phyloP scores from a whole-genome alignment of 768 basidiomycete species.

The Fomitopsis serialis region DNA sequence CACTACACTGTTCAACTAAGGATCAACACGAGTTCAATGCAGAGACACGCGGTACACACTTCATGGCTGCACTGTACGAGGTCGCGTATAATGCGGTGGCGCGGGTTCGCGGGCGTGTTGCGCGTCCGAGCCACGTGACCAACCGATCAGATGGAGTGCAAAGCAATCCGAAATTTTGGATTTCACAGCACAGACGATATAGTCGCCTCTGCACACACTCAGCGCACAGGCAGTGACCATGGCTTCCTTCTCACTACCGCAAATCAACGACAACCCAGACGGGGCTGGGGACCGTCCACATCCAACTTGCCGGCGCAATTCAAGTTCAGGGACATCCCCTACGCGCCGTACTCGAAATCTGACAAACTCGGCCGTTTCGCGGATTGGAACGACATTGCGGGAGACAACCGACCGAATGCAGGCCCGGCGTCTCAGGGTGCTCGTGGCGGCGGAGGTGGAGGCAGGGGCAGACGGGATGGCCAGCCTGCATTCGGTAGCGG shows the following conservation, averaged over 20 bases:
- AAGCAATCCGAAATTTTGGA: not conserved
- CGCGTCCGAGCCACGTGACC: not conserved
- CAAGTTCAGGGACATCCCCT: constrained; percentile 98
- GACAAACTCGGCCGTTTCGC: constrained; percentile 98
- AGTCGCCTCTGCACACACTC: not conserved
- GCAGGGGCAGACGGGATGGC: constrained; percentile 64
- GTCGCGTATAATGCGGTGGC: not conserved
- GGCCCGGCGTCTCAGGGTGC: constrained; percentile 37
- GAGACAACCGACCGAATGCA: constrained; percentile 55
- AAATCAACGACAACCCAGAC: constrained; percentile 87
- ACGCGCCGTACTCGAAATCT: constrained; percentile 97
- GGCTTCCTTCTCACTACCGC: constrained; percentile 82
- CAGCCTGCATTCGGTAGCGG: constrained; percentile 87
- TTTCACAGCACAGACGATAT: not conserved
- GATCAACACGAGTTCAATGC: constrained; percentile 5
- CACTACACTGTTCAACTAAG: constrained; percentile 57
- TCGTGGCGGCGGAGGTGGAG: constrained; percentile 46
- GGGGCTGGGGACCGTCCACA: constrained; percentile 91
- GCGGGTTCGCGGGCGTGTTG: not conserved
- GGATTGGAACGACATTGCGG: constrained; percentile 86
- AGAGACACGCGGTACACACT: constrained; percentile 40
- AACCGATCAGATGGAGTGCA: not conserved
- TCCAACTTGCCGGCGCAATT: constrained; percentile 84
- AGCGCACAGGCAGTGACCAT: constrained; percentile 27
- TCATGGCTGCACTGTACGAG: constrained; percentile 41